These are phyloP conservation scores for Candida sojae DNA, from an alignment of 1,139 yeast species.

Conservation along the genomic window DNA sequence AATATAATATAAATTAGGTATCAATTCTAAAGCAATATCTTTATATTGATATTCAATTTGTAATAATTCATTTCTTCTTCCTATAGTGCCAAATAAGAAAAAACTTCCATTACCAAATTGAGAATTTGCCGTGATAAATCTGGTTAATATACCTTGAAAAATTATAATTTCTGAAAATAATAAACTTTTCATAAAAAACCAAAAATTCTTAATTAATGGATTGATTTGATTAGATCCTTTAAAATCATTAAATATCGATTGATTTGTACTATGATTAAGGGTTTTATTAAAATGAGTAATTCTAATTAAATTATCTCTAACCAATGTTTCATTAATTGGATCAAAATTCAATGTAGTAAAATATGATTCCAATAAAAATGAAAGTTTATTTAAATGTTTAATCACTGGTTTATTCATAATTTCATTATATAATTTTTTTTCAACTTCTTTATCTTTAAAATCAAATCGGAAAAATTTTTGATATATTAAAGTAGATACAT, in stretches of 20 bases:
- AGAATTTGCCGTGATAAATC: constrained; percentile 26
- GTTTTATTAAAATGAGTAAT: constrained; percentile 29
- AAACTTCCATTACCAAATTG: constrained; percentile 3
- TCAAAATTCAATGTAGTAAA: constrained; percentile 22
- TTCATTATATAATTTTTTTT: constrained; percentile 16
- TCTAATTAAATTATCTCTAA: constrained; percentile 20
- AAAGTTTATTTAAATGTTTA: constrained; percentile 51
- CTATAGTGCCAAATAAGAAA: constrained; percentile 9
- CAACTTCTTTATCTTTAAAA: constrained; percentile 13
- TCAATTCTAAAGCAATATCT: constrained; percentile 35
- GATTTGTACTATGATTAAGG: constrained; percentile 25
- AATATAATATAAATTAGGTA: constrained; percentile 51
- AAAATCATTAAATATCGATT: constrained; percentile 23
- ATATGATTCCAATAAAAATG: constrained; percentile 46
- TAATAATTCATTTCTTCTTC: constrained; percentile 5
- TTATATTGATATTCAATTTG: constrained; percentile 24
- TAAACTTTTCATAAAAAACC: constrained; percentile 43
- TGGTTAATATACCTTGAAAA: constrained; percentile 55
- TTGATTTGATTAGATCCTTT: constrained; percentile 14
- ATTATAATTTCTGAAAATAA: constrained; percentile 54
- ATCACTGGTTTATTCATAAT: constrained; percentile 41
- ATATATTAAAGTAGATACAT: constrained; percentile 18
- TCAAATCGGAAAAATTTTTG: constrained; percentile 18
- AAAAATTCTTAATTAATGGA: constrained; percentile 26
- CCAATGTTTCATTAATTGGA: constrained; percentile 19